These are phyloP conservation scores for Pleurostoma richardsiae DNA, from an alignment of 2,329 filamentous ascomycete species.

Conservation along the genomic window DNA sequence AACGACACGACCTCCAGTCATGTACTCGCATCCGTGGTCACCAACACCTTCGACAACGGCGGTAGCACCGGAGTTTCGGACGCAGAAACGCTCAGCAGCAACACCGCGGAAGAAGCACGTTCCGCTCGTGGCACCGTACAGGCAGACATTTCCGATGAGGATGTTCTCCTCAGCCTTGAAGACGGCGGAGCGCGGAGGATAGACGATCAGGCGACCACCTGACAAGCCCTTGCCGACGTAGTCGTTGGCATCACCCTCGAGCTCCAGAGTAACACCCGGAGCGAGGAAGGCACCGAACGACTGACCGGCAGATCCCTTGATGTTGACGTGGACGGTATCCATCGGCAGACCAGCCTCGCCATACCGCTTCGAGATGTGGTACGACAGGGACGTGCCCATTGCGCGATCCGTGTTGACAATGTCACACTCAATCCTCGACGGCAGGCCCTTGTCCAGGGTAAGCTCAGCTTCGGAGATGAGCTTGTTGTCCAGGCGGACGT, in stretches of 20 bases:
- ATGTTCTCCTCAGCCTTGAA: conserved; percentile 98
- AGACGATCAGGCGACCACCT: conserved; percentile 87
- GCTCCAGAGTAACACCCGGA: conserved; percentile 87
- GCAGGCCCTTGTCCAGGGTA: conserved; percentile 89
- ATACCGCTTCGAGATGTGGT: conserved; percentile 90
- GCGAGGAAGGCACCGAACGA: conserved; percentile 94
- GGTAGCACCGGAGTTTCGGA: conserved; percentile 91
- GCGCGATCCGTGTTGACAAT: conserved; percentile 95
- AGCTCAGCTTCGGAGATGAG: conserved; percentile 92
- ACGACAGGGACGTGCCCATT: conserved; percentile 88
- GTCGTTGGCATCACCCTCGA: conserved; percentile 94
- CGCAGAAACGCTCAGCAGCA: conserved; percentile 92
- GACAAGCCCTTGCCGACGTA: conserved; percentile 96
- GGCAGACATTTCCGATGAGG: conserved; percentile 86
- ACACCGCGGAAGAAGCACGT: conserved; percentile 96
- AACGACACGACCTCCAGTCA: conserved; percentile 91
- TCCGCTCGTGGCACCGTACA: conserved; percentile 89
- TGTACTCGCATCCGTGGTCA: conserved; percentile 97
- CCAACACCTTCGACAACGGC: conserved; percentile 96
- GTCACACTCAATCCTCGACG: conserved; percentile 90
- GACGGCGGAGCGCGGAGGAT: conserved; percentile 82
- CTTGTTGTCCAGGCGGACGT: conserved; percentile 93
- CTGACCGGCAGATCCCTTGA: conserved; percentile 93
- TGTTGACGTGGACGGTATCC: conserved; percentile 93
- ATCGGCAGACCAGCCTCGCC: conserved; percentile 84